Base-by-base conservation (phyloP, 768 basidiomycete genomes). In the Amylocystis lapponica region DNA sequence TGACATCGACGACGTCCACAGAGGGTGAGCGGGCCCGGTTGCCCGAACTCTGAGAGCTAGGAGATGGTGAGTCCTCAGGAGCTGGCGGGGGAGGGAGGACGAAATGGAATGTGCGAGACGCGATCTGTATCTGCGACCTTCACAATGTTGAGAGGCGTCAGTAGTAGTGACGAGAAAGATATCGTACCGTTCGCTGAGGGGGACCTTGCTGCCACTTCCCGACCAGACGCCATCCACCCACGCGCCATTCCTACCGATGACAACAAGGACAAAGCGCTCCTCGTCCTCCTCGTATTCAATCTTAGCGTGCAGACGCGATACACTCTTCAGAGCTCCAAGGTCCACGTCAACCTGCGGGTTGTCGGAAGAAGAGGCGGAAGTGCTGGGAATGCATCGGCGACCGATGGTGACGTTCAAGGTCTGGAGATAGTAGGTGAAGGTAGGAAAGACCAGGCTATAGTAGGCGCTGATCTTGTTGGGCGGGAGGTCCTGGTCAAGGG, bases 201-300 rank as follows among this genome's bases (percentile, higher is more conserved):
- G 78, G n/a, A 92, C 86, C 47, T 82, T 79, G 47, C 86, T 84
- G 13, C 94, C 91, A 51, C 87, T 83, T 10, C 85, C 86, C 37
- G 82, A 83, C 88, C 94, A 99, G n/a, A 88, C 81, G 23, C 93
- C 94, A 51, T 98, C 93, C 4, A 99, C 92, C 86, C 94, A 97
- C 14, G 93, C 93, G 11, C 96, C 96, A 56, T 99, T 98, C 46
- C 96, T 74, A n/a, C 96, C 96, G 27, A 90, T 75, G 27, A 99
- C 94, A 47, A 82, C 81, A 27, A 99, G 76, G 13, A 89, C 81
- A 60, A 94, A 96, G 40, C 85, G 80, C 49, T 88, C 87, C 49
- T 85, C 83, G 7, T 89, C 85, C 60, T 87, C 83, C 70, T 94
- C 90, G 58, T 89, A 96, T 62, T 89, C 90, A 54, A 98, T 93